A percentile compares a stretch with the other conserved stretches of the same genome.
These are phyloP conservation scores for Pleurostoma richardsiae DNA, from an alignment of 2,329 filamentous ascomycete species.

Conservation along the genomic window DNA sequence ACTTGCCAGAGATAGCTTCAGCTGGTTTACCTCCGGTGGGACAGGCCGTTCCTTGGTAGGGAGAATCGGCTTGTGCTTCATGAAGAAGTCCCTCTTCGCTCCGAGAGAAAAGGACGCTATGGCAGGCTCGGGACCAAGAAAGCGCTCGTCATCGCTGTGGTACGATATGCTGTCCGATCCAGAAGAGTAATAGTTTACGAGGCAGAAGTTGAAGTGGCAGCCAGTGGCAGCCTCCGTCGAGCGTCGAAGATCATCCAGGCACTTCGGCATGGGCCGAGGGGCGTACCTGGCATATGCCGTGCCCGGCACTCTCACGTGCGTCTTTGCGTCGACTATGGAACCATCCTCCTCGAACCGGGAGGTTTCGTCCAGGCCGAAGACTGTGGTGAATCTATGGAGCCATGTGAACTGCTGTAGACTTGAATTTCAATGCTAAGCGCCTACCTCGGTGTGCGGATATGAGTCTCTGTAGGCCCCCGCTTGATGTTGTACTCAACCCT, in stretches of 20 bases:
- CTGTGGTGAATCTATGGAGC: conserved; percentile 39
- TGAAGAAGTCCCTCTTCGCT: conserved; percentile 66
- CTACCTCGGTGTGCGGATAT: conserved; percentile 50
- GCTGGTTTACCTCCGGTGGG: conserved; percentile 28
- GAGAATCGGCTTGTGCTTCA: conserved; percentile 68
- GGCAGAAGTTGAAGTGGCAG: conserved; percentile 70
- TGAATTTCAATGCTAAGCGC: neutral
- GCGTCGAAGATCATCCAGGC: conserved; percentile 58
- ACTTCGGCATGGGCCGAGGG: conserved; percentile 67
- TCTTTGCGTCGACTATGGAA: conserved; percentile 38
- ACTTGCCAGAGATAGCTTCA: conserved; percentile 51
- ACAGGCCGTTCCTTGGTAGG: conserved; percentile 18
- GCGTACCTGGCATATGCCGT: conserved; percentile 49
- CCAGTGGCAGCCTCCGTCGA: conserved; percentile 62
- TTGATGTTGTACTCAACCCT: conserved; percentile 70
- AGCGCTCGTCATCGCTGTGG: conserved; percentile 76
- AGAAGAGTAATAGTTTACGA: conserved; percentile 80
- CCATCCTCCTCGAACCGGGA: conserved; percentile 48
- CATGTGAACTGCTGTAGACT: conserved; percentile 1
- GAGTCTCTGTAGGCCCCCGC: conserved; percentile 55
- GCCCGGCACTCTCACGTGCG: conserved; percentile 32
- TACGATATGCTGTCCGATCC: conserved; percentile 74
- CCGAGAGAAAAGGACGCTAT: conserved; percentile 75
- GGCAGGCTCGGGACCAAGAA: conserved; percentile 62
- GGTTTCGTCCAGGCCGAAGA: conserved; percentile 58